phyloP scores from a whole-genome alignment of 257 asterid species.

The Scutellaria barbata region DNA sequence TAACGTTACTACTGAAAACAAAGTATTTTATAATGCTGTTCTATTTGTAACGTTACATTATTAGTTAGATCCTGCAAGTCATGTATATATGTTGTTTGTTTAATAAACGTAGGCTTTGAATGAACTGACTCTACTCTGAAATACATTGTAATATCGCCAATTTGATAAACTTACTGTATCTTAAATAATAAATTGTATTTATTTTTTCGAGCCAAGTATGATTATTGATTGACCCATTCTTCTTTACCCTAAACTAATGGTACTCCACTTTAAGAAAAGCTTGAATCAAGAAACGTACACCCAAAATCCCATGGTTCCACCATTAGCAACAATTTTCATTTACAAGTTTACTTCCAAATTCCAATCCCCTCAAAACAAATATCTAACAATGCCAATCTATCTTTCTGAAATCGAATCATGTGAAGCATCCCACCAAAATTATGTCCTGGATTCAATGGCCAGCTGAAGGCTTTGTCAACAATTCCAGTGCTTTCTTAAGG shows the following conservation, averaged over 20 bases:
- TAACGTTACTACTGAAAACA: neutral
- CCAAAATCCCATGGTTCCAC: too few species aligned
- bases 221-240: too few species aligned
- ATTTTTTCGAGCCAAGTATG: too few species aligned
- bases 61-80: constrained; percentile 9
- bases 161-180: too few species aligned
- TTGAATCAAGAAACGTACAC: too few species aligned
- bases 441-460: constrained; percentile 41
- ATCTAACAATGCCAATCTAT: too few species aligned
- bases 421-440: neutral
- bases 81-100: neutral
- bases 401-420: too few species aligned
- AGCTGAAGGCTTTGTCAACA: constrained; percentile 75
- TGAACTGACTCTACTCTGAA: too few species aligned
- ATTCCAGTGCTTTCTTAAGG: constrained; percentile 70
- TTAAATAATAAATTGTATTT: too few species aligned
- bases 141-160: too few species aligned
- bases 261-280: too few species aligned
- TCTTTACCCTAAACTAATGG: too few species aligned
- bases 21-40: neutral
- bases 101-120: neutral
- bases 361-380: neutral
- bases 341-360: constrained; percentile 16
- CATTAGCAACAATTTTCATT: neutral
- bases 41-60: neutral